Base-by-base conservation (phyloP, 345 rosid species). In the Salix purpurea region DNA sequence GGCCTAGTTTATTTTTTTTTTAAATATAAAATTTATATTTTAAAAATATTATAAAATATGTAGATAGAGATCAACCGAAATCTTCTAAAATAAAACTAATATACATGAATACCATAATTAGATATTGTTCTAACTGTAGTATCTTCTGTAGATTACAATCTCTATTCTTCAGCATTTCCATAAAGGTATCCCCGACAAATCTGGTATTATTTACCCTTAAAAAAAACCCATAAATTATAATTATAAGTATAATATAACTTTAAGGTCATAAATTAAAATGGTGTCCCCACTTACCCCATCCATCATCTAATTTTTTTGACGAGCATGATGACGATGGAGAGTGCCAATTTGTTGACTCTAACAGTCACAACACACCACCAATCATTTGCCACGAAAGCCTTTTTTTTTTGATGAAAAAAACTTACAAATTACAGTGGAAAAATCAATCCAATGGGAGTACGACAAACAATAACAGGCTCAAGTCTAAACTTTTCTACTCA, bases 281-380 rank as follows among this genome's bases (percentile, higher is more conserved):
- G 40, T 10, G 74, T 32, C n/a, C 61, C 74, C 74, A 78, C 76
- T 58, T 32, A 14, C 24, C 48, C 64, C 70, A 16, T 71, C 48
- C 37, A 36, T 30, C 56, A 16, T 54, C 36, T 30, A 6, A 30
- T 32, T 61, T 74, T 24, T 23, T 44, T 78, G 30, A 66, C 30
- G 67, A 42, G 54, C n/a, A 56, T 30, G 80, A 66, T 73, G 75
- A 82, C 72, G 86, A 76, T 71, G 82, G 50, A 67, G 69, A 67
- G 78, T 81, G 79, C 71, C 64, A 72, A 83, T 84, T 79, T 78
- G 72, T 87, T 74, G 87, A 86, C 86, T 76, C 75, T 77, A 77
- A 70, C 83, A 74, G 69, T 82, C 77, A 79, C 74, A 78, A 74
- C 67, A 71, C 71, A 77, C 72, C 70, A 66, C 85, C 88, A 86